Conservation (phyloP, 2,329 filamentous ascomycete genomes). For the Clarireedia monteithiana region DNA sequence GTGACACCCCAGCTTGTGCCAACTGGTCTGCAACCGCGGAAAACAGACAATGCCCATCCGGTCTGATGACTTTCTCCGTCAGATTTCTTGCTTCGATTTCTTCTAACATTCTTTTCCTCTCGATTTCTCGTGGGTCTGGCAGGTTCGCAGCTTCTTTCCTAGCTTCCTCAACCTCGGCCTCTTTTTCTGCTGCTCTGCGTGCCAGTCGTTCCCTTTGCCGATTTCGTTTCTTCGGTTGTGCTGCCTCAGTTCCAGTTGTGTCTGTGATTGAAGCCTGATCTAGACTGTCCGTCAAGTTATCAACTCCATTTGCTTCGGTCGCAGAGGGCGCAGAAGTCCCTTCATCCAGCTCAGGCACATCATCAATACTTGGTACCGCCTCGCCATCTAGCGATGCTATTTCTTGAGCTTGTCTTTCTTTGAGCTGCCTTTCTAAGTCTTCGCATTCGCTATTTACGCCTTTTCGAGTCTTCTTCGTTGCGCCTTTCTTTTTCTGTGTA, state of each 20-base stretch:
- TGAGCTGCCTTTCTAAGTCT: constrained; percentile 56
- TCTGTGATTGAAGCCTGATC: constrained; percentile 19
- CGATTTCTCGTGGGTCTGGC: constrained; percentile 63
- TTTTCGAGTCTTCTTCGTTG: constrained; percentile 78
- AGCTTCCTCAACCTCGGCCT: constrained; percentile 59
- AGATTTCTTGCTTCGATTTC: constrained; percentile 58
- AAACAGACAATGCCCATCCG: constrained; percentile 94
- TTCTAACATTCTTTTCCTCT: constrained; percentile 62
- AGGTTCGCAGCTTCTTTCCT: constrained; percentile 67
- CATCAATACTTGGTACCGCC: constrained; percentile 10
- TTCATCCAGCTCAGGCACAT: constrained; percentile 16
- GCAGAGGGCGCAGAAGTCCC: constrained; percentile 7
- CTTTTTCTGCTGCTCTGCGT: constrained; percentile 77
- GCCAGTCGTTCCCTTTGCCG: constrained; percentile 87
- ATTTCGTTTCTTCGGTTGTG: constrained; percentile 61
- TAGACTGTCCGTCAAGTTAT: constrained; percentile 17
- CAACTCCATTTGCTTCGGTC: constrained; percentile 9
- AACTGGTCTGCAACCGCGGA: constrained; percentile 85
- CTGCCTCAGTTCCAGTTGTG: constrained; percentile 17
- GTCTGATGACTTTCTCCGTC: constrained; percentile 69
- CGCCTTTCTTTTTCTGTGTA: constrained; percentile 94
- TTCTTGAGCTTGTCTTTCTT: constrained; percentile 59
- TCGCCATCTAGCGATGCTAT: constrained; percentile 36
- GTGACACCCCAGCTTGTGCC: constrained; percentile 39
- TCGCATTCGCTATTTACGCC: constrained; percentile 71